Base-by-base conservation (phyloP, 805 yeast genomes). In the Saturnispora besseyi region DNA sequence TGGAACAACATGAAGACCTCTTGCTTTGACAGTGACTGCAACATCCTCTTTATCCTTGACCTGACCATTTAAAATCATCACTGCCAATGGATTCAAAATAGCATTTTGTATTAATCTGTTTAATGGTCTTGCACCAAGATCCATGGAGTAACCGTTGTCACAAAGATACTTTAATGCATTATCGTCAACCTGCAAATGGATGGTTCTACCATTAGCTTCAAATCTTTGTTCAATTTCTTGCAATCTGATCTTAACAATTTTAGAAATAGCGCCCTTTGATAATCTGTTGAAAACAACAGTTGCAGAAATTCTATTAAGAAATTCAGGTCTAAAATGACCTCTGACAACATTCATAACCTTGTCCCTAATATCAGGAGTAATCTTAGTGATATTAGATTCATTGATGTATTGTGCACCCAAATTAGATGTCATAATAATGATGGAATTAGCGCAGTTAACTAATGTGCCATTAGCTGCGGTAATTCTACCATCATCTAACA, bases 91-190 rank as follows among this genome's bases (percentile, higher is more conserved):
- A 70, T 93, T 93, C 65, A 93, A 79, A 18, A 93, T 76, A 65
- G 89, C 93, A 54, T 76, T 77, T 68, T 93, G 97, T 57, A 93
- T 91, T 60, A 93, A 77, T 61, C 98, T 81, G 73, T 86, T 86
- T 70, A 93, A 77, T 52, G 99, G 99, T 66, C 99, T 79, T 6
- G 99, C 99, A 70, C 99, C 99, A 66, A 93, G 73, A 66, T 91
- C 96, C 51, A 83, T 77, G 26, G 96, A 87, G 70, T 90, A 93
- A 45, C 99, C 99, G 59, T 87, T 71, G 60, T 76, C 78, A 58
- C 95, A 82, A 57, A 93, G 72, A 74, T 82, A 93, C 47, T 85
- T 89, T 59, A 85, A 70, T 3, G 96, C 96, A 9, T 73, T 81
- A 43, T 78, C 81, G 48, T 82, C 81, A n/a, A 91, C 78, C 29